Evolutionary conservation across 305 asterid genomes (phyloP).

Genomic region (Stenogyne calaminthoides): DNA sequence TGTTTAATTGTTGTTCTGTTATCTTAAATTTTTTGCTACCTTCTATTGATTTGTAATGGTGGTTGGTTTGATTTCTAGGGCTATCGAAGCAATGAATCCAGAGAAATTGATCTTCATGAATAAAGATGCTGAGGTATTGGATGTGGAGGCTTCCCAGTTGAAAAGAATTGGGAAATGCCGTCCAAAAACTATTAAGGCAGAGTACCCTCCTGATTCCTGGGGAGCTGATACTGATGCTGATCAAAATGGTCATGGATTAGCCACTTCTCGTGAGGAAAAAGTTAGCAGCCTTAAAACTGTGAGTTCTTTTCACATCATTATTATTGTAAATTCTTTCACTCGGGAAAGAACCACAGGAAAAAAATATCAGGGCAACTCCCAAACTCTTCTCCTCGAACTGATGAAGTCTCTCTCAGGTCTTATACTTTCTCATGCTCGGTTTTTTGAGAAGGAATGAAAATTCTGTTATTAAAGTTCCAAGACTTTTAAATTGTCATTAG

Average conservation of each 20-base stretch:
- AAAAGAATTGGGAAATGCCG: slow-evolving; percentile 71
- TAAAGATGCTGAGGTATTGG: slow-evolving; percentile 70
- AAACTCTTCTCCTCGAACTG: slow-evolving; percentile 15
- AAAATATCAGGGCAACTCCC: neutral
- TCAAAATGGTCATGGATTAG: slow-evolving; percentile 73
- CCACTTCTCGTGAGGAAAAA: slow-evolving; percentile 94
- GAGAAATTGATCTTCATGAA: slow-evolving; percentile 41
- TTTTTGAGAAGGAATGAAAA: neutral
- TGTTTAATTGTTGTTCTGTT: neutral
- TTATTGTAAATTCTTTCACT: slow-evolving; percentile 9
- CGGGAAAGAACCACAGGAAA: neutral
- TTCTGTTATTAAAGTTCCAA: neutral
- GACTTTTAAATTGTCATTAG: neutral
- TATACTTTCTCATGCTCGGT: neutral
- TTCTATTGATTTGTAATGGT: slow-evolving; percentile 18
- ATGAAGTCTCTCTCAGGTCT: neutral
- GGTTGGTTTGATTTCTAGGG: slow-evolving; percentile 40
- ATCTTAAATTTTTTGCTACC: neutral
- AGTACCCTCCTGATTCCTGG: slow-evolving; percentile 66
- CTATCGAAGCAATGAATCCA: slow-evolving; percentile 41
- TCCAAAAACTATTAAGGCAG: slow-evolving; percentile 61
- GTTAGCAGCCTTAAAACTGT: slow-evolving; percentile 98
- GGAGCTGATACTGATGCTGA: slow-evolving; percentile 82
- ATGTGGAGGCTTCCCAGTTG: slow-evolving; percentile 63
- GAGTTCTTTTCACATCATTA: slow-evolving; percentile 39